A percentile compares a stretch with the other conserved stretches of the same genome.
phyloP scores from a whole-genome alignment of 1,139 yeast genomes.

The Yamadazyma kanchanaburiensis region DNA sequence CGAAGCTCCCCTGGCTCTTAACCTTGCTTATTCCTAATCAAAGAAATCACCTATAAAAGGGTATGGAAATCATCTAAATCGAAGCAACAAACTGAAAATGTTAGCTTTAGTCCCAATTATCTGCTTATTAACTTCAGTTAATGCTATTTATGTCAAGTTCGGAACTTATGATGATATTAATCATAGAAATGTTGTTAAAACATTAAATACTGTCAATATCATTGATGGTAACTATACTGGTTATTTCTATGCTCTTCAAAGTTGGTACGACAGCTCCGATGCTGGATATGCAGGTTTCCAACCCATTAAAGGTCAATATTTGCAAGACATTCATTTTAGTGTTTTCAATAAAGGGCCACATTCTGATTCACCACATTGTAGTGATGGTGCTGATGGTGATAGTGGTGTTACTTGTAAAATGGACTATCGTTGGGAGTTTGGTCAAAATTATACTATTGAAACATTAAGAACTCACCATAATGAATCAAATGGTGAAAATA shows the following conservation, averaged over 20 bases:
- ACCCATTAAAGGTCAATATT: constrained; percentile 4
- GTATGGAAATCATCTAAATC: no score
- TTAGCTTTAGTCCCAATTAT: no score
- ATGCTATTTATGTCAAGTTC: no score
- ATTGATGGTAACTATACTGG: constrained; percentile 7
- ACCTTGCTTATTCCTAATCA: no score
- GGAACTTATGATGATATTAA: no score
- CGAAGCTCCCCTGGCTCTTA: no score
- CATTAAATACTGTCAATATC: constrained; percentile 5
- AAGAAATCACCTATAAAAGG: no score
- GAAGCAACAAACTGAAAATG: no score
- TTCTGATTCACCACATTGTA: constrained; percentile 6
- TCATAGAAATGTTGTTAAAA: constrained; percentile 9
- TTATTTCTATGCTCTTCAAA: constrained; percentile 7
- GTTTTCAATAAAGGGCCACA: constrained; percentile 8
- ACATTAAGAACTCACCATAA: constrained; percentile 4
- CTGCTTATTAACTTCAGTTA: no score
- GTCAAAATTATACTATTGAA: constrained; percentile 10
- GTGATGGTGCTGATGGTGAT: constrained; percentile 11
- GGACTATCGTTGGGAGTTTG: constrained; percentile 10
- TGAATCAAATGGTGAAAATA: constrained; percentile 5
- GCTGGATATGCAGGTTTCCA: constrained; percentile 8
- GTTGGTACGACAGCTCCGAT: constrained; percentile 2
- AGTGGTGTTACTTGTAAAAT: constrained; percentile 8
- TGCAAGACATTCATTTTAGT: constrained; percentile 6